Evolutionary conservation across 495 filamentous ascomycete genomes (phyloP).

Genomic region (Neurospora sp.): DNA sequence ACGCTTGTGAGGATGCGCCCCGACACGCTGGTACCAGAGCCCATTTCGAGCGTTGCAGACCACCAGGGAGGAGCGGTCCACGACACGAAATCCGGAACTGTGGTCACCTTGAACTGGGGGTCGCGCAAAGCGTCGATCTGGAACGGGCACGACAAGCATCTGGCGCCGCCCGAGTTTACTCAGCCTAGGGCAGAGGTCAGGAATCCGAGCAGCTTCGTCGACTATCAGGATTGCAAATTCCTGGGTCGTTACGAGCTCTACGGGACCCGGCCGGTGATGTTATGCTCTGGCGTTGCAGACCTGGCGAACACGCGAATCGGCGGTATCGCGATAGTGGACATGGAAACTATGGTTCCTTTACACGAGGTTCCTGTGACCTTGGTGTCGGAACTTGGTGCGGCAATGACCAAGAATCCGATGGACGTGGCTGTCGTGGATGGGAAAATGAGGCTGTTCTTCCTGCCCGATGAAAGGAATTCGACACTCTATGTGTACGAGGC

Average conservation of each 20-base stretch:
- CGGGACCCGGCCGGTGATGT: constrained; percentile 19
- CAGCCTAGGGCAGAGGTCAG: constrained; percentile 7
- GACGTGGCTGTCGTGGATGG: constrained; percentile 26
- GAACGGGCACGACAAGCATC: constrained; percentile 15
- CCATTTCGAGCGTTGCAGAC: constrained; percentile 19
- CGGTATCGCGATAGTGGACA: constrained; percentile 28
- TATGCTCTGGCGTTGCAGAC: constrained; percentile 26
- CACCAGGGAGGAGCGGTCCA: constrained; percentile 28
- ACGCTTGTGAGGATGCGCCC: constrained; percentile 25
- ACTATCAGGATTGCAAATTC: constrained; percentile 34
- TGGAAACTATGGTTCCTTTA: constrained; percentile 23
- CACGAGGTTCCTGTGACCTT: constrained; percentile 28
- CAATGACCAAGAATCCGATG: constrained; percentile 28
- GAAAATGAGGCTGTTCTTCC: constrained; percentile 24
- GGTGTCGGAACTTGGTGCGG: constrained; percentile 17
- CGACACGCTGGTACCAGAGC: constrained; percentile 14
- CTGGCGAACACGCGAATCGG: constrained; percentile 19
- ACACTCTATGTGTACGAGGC: constrained; percentile 31
- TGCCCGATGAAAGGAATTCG: constrained; percentile 27
- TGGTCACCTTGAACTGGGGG: constrained; percentile 30
- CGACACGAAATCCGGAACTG: constrained; percentile 15
- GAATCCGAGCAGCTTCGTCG: constrained; percentile 23
- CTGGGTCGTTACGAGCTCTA: constrained; percentile 18
- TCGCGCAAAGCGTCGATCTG: constrained; percentile 22
- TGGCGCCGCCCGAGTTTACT: constrained; percentile 16